A percentile compares a stretch with the other conserved stretches of the same genome.
Conservation (phyloP, 176 grass and related monocot species). For the sorghum (Sorghum bicolor) region Sorghum_bicolor_NCBIv3 NC_012870.2:61207501-61208000, state of each 20-base stretch:
- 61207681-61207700: slow-evolving; percentile 56
- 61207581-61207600: slow-evolving; percentile 12
- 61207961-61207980: slow-evolving; percentile 57
- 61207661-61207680: slow-evolving; percentile 64
- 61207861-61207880: slow-evolving; percentile 52
- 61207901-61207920: slow-evolving; percentile 62
- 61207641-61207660: slow-evolving; percentile 9
- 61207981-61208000: slow-evolving; percentile 64
- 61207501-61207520: slow-evolving; percentile 49
- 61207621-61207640: not conserved
- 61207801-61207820: slow-evolving; percentile 1
- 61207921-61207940: slow-evolving; percentile 76
- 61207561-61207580: slow-evolving; percentile 22
- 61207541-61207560: slow-evolving; percentile 20
- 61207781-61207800: slow-evolving; percentile 49
- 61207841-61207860: not conserved
- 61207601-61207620: slow-evolving; percentile 37
- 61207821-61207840: not conserved
- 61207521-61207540: no score
- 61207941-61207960: slow-evolving; percentile 67
- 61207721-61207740: slow-evolving; percentile 59
- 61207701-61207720: slow-evolving; percentile 65
- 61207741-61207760: slow-evolving; percentile 44
- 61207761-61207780: slow-evolving; percentile 78
- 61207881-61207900: slow-evolving; percentile 66